Percentiles rank a stretch among this genome's conserved stretches.
Evolutionary conservation across 495 filamentous ascomycete species (phyloP).

Genomic region (Neurospora sp.): DNA sequence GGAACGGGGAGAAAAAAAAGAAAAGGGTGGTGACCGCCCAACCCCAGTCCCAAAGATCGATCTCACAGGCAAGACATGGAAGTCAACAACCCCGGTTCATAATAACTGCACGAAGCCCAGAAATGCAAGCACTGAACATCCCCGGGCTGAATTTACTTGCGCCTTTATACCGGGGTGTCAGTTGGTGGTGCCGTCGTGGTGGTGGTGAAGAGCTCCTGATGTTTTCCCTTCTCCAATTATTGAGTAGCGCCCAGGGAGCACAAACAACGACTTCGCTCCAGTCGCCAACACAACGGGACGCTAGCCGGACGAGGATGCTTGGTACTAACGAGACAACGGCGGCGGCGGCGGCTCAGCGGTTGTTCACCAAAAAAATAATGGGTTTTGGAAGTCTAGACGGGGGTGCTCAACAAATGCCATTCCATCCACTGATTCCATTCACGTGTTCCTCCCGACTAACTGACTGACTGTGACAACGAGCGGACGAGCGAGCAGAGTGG

Average conservation of each 20-base stretch:
- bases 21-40: neutral
- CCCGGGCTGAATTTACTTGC: neutral
- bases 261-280: neutral
- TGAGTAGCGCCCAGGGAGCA: neutral
- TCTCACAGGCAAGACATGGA: neutral
- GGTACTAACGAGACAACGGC: neutral
- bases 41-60: neutral
- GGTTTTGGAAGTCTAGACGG: neutral
- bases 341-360: neutral
- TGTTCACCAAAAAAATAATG: neutral
- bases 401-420: conserved; percentile 9
- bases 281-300: neutral
- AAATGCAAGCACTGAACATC: neutral
- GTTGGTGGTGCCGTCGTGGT: neutral
- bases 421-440: conserved; percentile 3
- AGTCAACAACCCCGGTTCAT: neutral
- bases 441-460: conserved; percentile 8
- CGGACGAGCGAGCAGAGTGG: neutral
- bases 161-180: neutral
- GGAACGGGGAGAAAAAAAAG: neutral
- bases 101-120: neutral
- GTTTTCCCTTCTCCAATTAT: neutral
- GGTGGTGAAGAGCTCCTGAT: neutral
- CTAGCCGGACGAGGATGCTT: neutral
- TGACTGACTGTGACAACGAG: neutral